phyloP scores from a whole-genome alignment of 2,329 filamentous ascomycete genomes.

The Monosporascus sp. region DNA sequence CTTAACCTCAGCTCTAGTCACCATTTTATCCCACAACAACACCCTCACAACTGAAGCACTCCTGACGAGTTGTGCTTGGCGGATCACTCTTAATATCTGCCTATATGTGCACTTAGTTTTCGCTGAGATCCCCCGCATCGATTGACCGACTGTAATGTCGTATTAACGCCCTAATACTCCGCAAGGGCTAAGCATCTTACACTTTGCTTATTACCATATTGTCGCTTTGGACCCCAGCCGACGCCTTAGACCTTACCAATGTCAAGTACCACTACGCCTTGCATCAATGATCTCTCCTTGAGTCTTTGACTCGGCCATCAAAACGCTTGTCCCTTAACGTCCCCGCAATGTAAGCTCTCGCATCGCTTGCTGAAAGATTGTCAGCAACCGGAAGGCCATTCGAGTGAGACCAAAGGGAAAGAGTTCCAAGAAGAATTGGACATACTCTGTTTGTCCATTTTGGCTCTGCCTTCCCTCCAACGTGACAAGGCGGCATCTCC shows the following conservation, averaged over 20 bases:
- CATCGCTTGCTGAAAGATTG: conserved; percentile 14
- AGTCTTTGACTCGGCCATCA: conserved; percentile 7
- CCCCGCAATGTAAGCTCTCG: conserved; percentile 16
- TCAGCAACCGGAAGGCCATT: conserved; percentile 6
- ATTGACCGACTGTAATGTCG: too few species aligned
- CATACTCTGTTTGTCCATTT: conserved; percentile 22
- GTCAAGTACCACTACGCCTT: neutral
- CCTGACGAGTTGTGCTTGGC: too few species aligned
- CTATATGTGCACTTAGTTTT: too few species aligned
- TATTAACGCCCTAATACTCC: too few species aligned
- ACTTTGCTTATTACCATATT: neutral
- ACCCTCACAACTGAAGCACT: too few species aligned
- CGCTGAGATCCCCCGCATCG: too few species aligned
- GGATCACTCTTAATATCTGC: too few species aligned
- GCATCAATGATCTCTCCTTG: neutral
- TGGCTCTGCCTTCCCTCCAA: conserved; percentile 9
- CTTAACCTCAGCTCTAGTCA: too few species aligned
- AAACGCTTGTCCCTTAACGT: conserved; percentile 9
- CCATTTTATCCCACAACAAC: too few species aligned
- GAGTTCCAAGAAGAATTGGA: neutral
- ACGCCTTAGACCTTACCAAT: neutral
- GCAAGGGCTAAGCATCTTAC: too few species aligned
- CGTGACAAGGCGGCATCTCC: neutral
- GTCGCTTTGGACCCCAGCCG: neutral
- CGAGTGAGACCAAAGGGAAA: neutral